Percentiles rank a stretch among this genome's conserved stretches.
phyloP scores from a whole-genome alignment of 768 basidiomycete species.

The Kwoniella bestiolae region DNA sequence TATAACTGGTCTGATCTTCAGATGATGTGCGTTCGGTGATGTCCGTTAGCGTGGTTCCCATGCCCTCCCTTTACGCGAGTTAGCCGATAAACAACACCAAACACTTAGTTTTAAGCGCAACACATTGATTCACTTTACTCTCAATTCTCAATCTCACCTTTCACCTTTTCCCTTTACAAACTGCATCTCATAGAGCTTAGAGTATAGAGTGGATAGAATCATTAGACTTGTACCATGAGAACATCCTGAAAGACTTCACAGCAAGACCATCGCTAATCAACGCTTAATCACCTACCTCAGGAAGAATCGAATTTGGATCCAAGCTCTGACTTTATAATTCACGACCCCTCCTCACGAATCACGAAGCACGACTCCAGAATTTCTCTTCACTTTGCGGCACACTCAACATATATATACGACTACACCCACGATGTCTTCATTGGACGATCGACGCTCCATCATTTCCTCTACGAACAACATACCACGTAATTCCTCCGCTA shows the following conservation, averaged over 20 bases:
- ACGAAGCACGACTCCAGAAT: too few species aligned
- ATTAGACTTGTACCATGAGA: too few species aligned
- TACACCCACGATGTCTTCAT: background rate
- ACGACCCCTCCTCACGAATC: background rate
- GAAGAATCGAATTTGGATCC: background rate
- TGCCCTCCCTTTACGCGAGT: background rate
- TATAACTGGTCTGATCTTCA: background rate
- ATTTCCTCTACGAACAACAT: background rate
- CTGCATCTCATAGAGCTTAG: background rate
- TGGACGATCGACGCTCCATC: background rate
- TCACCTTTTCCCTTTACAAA: background rate
- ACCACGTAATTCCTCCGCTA: slow-evolving; percentile 9
- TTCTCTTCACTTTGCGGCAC: too few species aligned
- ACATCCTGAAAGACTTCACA: too few species aligned
- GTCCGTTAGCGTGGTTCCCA: background rate
- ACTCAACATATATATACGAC: background rate
- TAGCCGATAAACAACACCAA: background rate
- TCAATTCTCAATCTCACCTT: background rate
- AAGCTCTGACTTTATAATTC: background rate
- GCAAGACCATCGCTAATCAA: background rate
- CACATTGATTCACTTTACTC: background rate
- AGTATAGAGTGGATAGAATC: too few species aligned
- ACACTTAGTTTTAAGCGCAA: background rate
- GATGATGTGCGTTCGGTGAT: background rate
- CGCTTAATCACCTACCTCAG: background rate